A percentile compares a stretch with the other conserved stretches of the same genome.
Conservation (phyloP, 345 rosid genomes). For the Streptanthus diversifolius region DNA sequence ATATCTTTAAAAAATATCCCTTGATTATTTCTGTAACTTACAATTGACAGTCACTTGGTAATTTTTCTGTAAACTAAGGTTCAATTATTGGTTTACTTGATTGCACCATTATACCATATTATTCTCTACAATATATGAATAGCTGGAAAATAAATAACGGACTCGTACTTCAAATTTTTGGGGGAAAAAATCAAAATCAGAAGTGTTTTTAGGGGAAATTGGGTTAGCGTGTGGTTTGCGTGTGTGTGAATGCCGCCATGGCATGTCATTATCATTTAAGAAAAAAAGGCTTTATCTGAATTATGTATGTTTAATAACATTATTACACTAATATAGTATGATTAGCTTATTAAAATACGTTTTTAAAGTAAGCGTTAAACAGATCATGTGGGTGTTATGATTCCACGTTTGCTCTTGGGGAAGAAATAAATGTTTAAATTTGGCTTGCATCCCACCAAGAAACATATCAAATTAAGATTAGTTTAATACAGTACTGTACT, state of each 20-base stretch:
- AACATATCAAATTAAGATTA: conserved; percentile 31
- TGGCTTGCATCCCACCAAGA: conserved; percentile 34
- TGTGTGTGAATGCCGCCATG: conserved; percentile 35
- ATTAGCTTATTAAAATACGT: conserved; percentile 7
- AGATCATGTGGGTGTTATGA: conserved; percentile 27
- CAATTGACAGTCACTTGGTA: neutral
- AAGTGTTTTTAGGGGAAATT: neutral
- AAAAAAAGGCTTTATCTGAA: neutral
- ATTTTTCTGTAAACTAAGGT: neutral
- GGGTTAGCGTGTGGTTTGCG: conserved; percentile 28
- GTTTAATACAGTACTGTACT: conserved; percentile 11
- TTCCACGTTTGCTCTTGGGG: conserved; percentile 32
- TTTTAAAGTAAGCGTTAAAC: conserved; percentile 2
- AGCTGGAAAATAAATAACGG: neutral
- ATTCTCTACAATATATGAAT: neutral
- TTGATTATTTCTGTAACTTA: neutral
- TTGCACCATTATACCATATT: neutral
- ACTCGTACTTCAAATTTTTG: neutral
- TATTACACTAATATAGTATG: neutral
- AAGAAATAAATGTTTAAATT: conserved; percentile 20
- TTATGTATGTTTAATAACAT: neutral
- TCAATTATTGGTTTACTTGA: conserved; percentile 6
- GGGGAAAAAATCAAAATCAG: neutral
- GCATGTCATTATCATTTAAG: conserved; percentile 20
- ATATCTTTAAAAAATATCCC: neutral